Evolutionary conservation across 345 rosid species (phyloP), one percentile per base, ranked within the genome.

Genomic region (Capsella bursapastoris): DNA sequence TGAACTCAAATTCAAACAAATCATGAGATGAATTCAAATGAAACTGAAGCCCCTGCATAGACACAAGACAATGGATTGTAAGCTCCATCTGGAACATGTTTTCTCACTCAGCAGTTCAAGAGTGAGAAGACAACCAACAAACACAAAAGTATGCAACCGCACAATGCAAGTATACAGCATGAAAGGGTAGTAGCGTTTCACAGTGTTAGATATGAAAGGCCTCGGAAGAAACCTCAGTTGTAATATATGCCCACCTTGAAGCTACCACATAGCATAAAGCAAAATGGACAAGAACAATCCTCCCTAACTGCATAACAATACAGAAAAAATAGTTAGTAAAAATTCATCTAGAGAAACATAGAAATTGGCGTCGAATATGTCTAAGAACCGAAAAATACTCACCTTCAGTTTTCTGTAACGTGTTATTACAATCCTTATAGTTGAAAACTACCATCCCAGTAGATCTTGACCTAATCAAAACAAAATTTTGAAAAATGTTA

Each of bases 221-320:
- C 57, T 34, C 5, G 6, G 65, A 66, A 58, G 72, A 47, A 64
- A 57, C 45, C 65, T 76, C 75, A 25, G 44, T 64, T 9, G 45
- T 64, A 56, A 71, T 41, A 51, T 44, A 65, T 51, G 13, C 81
- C 38, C 40, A 92, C 99, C 99, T 89, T 82, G 78, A 89, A 89
- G 82, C 87, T 86, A 56, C 84, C 91, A 80, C 99, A 90, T 76
- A 77, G 88, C 82, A 87, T 83, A 77, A 80, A 80, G 86, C 99
- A 96, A 76, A 96, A 92, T 4, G 99, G 97, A 82, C 98, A 96
- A 76, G 96, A 90, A 71, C 81, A 92, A 73, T 90, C 89, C 78
- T 89, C 94, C 75, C 88, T 90, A 71, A 96, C 99, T 96, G 95
- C 90, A 84, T 57, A 40, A 77, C 16, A 48, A 66, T 43, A 73